These are phyloP conservation scores for Psidium guajava DNA, from an alignment of 345 rosid species.

Conservation along the genomic window DNA sequence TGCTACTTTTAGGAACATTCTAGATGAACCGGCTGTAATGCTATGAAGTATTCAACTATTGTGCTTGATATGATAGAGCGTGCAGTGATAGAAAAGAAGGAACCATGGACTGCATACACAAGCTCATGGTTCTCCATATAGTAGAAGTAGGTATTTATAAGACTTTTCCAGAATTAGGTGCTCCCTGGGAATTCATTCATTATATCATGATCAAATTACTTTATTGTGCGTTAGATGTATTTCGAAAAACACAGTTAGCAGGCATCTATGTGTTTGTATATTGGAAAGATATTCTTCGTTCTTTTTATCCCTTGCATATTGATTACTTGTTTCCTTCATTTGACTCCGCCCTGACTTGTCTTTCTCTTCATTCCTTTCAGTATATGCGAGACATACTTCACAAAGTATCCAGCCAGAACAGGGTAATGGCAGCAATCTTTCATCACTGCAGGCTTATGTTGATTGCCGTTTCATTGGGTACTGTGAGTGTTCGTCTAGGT, in stretches of 20 bases:
- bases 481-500: neutral
- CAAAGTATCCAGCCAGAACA: constrained; percentile 65
- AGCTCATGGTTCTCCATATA: neutral
- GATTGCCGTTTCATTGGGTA: neutral
- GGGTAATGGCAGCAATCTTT: constrained; percentile 34
- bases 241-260: neutral
- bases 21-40: neutral
- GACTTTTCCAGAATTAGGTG: neutral
- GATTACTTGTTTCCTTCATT: neutral
- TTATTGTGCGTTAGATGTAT: neutral
- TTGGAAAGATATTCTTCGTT: neutral
- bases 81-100: neutral
- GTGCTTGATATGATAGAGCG: neutral
- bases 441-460: neutral
- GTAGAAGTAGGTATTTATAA: neutral
- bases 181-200: neutral
- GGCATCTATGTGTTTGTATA: neutral
- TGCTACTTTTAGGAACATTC: neutral
- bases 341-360: constrained; percentile 1
- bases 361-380: constrained; percentile 27
- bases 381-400: constrained; percentile 91
- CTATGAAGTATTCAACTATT: neutral
- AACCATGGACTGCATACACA: neutral
- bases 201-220: neutral
- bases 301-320: neutral